Conservation (phyloP, 495 filamentous ascomycete genomes). For the Diplogelasinospora grovesii region DNA sequence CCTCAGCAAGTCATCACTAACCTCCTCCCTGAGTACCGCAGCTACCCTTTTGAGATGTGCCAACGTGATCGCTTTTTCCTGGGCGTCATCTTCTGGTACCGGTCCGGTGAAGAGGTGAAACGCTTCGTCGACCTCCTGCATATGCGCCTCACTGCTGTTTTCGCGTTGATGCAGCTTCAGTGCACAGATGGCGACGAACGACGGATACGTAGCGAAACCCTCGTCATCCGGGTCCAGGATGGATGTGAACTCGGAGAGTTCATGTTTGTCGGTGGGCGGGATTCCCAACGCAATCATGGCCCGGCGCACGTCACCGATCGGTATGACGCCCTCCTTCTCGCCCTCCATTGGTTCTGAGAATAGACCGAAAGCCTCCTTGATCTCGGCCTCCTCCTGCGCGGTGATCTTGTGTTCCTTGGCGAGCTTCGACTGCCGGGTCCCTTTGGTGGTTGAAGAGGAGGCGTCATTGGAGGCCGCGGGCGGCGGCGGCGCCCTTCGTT, state of each 20-base stretch:
- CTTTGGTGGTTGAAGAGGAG: constrained; percentile 19
- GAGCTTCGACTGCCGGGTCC: constrained; percentile 67
- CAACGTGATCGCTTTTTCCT: constrained; percentile 67
- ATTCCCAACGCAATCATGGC: constrained; percentile 77
- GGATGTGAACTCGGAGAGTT: constrained; percentile 67
- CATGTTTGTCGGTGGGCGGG: constrained; percentile 51
- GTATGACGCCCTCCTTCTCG: constrained; percentile 67
- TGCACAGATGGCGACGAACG: constrained; percentile 80
- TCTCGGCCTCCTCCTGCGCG: constrained; percentile 77
- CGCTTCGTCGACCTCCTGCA: constrained; percentile 68
- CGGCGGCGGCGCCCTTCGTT: constrained; percentile 30
- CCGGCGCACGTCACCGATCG: constrained; percentile 69
- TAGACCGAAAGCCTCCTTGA: constrained; percentile 79
- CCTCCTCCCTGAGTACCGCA: constrained; percentile 69
- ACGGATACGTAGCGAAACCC: constrained; percentile 65
- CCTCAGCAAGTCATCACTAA: constrained; percentile 69
- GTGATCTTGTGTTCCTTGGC: constrained; percentile 83
- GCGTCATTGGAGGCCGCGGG: constrained; percentile 14
- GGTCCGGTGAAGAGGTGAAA: constrained; percentile 60
- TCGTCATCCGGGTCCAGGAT: constrained; percentile 75
- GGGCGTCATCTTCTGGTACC: constrained; percentile 15
- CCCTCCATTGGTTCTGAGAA: constrained; percentile 65
- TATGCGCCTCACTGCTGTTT: constrained; percentile 45
- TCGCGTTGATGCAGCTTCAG: constrained; percentile 62
- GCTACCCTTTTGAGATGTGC: constrained; percentile 72